A percentile compares a stretch with the other conserved stretches of the same genome.
These are phyloP conservation scores for Podaxis carcinomalis DNA, from an alignment of 768 basidiomycete genomes.

Conservation along the genomic window DNA sequence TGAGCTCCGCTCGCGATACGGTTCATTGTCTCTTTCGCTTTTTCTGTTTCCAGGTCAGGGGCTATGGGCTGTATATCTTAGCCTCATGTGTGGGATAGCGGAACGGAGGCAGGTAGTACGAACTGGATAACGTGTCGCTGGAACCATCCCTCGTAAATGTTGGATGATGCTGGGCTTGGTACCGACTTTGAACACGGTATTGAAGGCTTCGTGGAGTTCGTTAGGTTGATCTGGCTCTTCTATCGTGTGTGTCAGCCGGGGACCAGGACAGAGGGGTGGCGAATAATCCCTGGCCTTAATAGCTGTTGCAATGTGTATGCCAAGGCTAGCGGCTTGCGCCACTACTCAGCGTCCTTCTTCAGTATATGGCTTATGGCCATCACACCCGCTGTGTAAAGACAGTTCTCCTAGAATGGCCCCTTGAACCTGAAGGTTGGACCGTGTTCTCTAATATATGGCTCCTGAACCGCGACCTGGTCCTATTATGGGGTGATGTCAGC, in stretches of 20 bases:
- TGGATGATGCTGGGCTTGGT: constrained; percentile 29
- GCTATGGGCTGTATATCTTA: constrained; percentile 25
- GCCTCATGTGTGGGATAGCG: background rate
- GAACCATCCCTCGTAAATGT: constrained; percentile 30
- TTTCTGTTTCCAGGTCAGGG: constrained; percentile 24
- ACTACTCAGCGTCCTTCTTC: constrained; percentile 42
- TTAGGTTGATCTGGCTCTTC: constrained; percentile 27
- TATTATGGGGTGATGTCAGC: background rate
- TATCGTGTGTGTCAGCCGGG: background rate
- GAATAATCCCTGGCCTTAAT: constrained; percentile 33
- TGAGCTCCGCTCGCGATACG: constrained; percentile 40
- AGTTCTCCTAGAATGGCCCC: constrained; percentile 13
- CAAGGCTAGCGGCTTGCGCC: constrained; percentile 45
- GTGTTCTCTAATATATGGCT: background rate
- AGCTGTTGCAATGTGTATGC: constrained; percentile 33
- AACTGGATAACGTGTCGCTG: constrained; percentile 35
- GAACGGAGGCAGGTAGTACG: background rate
- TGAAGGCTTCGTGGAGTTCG: constrained; percentile 52
- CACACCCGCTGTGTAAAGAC: constrained; percentile 54
- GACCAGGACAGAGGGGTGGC: background rate
- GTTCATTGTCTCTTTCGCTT: constrained; percentile 37
- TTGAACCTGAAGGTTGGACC: constrained; percentile 11
- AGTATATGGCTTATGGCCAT: constrained; percentile 62
- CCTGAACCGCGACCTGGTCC: background rate
- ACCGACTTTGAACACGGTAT: constrained; percentile 42